Evolutionary conservation across 2,329 filamentous ascomycete genomes (phyloP), one percentile per base, ranked within the genome.

Genomic region (Madurella fahalii): DNA sequence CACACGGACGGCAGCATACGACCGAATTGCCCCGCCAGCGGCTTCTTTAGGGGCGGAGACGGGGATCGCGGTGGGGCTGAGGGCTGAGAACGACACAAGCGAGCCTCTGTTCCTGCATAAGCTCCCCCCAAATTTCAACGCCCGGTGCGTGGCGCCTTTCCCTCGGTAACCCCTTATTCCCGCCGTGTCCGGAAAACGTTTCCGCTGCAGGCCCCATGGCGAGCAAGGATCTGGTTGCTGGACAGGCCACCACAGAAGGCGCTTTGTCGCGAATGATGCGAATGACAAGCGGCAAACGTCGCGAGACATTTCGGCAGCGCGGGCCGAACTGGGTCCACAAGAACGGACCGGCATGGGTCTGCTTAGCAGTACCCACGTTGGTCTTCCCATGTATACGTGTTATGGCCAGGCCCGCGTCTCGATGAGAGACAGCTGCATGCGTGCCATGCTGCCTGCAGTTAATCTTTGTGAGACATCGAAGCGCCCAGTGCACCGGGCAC

Each of bases 91-190:
- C 31, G 34, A 48, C 46, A 17, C 34, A 52, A 52, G 50, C 50
- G 50, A 52, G 43, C 16, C 50, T 30, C 50, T 52, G 42, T 46
- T 39, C 42, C 43, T 50, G 41, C 37, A 45, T 50, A 54, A 50
- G 34, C 32, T 16, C 17, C 37, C 31, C 43, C 42, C 50, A 37
- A 37, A 37, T 37, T 37, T 37, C 34, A 37, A 4, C 34, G 13
- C 34, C 13, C 13, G 34, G 4, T 15, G 34, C 34, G 34, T 37
- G 34, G 34, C 34, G 34, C 13, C 34, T 11, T 37, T 37, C 34
- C 13, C 13, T 4, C 34, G 25, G 25, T 25, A 3, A 25, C 25
- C 25, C 25, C 25, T 7, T 25, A 25, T 25, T 25, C 25, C 25
- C 25, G 25, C 25, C 25, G 4, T 7, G 25, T 42, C 47, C 41